These are phyloP conservation scores for Alternaria consortialis DNA, from an alignment of 2,329 filamentous ascomycete species.

Conservation along the genomic window DNA sequence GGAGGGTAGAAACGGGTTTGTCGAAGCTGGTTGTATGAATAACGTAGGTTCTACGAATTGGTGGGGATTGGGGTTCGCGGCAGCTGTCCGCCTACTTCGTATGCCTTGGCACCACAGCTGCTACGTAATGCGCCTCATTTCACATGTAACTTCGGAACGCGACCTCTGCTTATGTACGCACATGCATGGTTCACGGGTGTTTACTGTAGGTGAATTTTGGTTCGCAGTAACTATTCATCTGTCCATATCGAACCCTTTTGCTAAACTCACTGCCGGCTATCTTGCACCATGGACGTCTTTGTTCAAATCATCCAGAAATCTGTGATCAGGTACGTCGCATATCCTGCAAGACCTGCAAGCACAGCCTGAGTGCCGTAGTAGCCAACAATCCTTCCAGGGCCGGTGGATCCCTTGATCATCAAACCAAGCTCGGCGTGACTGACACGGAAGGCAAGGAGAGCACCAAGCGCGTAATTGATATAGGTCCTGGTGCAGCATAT, in stretches of 20 bases:
- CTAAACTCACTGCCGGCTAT: background rate
- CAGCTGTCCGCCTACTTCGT: constrained; percentile 11
- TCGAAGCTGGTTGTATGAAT: constrained; percentile 14
- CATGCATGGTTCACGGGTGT: background rate
- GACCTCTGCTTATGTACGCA: constrained; percentile 2
- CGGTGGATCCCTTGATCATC: constrained; percentile 31
- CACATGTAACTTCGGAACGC: constrained; percentile 8
- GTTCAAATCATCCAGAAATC: constrained; percentile 38
- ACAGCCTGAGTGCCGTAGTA: constrained; percentile 45
- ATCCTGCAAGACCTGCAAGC: constrained; percentile 40
- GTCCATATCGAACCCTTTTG: background rate
- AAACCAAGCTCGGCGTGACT: constrained; percentile 54
- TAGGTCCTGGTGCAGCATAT: constrained; percentile 28
- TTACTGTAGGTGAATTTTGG: background rate
- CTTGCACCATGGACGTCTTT: background rate
- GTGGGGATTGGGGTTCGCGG: constrained; percentile 24
- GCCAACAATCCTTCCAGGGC: constrained; percentile 37
- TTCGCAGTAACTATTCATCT: background rate
- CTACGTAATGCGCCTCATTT: constrained; percentile 25
- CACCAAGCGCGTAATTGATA: constrained; percentile 51
- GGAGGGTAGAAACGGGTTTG: constrained; percentile 7
- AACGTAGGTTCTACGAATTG: constrained; percentile 21
- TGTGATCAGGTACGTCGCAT: constrained; percentile 43
- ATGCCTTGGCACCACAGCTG: constrained; percentile 27
- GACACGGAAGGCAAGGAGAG: constrained; percentile 52